Conservation (phyloP, 139 green algal genomes). For the Chlamydomonas urium region DNA sequence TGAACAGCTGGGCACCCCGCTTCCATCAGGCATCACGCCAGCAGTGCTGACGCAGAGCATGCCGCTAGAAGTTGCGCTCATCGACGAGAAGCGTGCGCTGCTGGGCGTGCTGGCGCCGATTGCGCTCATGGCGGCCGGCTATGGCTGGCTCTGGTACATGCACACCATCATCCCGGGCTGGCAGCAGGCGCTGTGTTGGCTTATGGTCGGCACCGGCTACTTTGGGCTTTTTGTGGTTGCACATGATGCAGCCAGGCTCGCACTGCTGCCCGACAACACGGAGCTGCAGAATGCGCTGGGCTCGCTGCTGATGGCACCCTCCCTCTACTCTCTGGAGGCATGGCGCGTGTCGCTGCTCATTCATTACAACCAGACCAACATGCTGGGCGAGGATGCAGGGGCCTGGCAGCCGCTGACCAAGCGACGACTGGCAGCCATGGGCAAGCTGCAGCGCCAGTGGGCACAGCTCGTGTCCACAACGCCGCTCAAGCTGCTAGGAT, state of each 20-base stretch:
- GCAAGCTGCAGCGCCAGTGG: not conserved
- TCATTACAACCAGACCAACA: constrained; percentile 26
- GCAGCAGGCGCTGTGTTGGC: constrained; percentile 34
- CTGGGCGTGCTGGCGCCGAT: constrained; percentile 19
- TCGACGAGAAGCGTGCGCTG: not conserved
- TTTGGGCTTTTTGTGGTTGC: constrained; percentile 47
- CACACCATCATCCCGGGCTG: constrained; percentile 40
- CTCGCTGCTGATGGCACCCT: constrained; percentile 43
- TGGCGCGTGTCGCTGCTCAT: constrained; percentile 26
- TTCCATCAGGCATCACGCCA: constrained; percentile 19
- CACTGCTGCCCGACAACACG: constrained; percentile 25
- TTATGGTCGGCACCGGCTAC: constrained; percentile 48
- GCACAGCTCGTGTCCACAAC: constrained; percentile 19
- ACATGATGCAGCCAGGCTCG: constrained; percentile 37
- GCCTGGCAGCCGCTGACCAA: constrained; percentile 40
- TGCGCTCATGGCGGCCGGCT: constrained; percentile 35
- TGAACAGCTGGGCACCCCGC: constrained; percentile 15
- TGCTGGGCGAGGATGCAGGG: constrained; percentile 31
- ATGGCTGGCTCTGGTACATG: constrained; percentile 43
- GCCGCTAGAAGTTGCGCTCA: not conserved
- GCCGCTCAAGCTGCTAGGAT: constrained; percentile 41
- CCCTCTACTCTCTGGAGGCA: constrained; percentile 30
- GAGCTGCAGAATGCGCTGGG: constrained; percentile 31
- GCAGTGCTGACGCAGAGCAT: constrained; percentile 4
- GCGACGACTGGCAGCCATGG: constrained; percentile 9